Conservation (phyloP, 2,329 filamentous ascomycete genomes). For the Colletotrichum incanum region DNA sequence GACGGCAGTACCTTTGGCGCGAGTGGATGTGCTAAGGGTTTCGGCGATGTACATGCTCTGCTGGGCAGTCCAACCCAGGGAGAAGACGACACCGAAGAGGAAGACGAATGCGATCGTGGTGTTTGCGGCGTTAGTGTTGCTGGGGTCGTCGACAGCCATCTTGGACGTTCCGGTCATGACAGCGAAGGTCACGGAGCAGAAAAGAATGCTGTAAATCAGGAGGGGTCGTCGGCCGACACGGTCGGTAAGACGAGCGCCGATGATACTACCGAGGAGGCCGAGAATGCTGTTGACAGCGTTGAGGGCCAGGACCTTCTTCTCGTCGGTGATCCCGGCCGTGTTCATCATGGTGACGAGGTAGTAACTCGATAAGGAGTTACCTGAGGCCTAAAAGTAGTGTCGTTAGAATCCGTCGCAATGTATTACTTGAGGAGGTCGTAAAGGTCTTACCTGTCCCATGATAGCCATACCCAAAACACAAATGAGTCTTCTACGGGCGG, state of each 20-base stretch:
- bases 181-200: slow-evolving; percentile 63
- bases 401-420: no score
- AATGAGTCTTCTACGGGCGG: slow-evolving; percentile 65
- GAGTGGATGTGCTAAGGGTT: slow-evolving; percentile 60
- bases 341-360: slow-evolving; percentile 68
- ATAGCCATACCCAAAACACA: slow-evolving; percentile 67
- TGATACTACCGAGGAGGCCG: slow-evolving; percentile 65
- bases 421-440: background rate
- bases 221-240: slow-evolving; percentile 70
- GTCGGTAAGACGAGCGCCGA: slow-evolving; percentile 71
- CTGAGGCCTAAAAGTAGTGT: slow-evolving; percentile 45
- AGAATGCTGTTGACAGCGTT: slow-evolving; percentile 70
- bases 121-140: slow-evolving; percentile 57
- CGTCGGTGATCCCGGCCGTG: slow-evolving; percentile 66
- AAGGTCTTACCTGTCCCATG: slow-evolving; percentile 65
- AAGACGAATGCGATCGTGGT: slow-evolving; percentile 67
- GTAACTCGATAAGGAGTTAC: slow-evolving; percentile 65
- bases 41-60: slow-evolving; percentile 67
- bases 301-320: slow-evolving; percentile 65
- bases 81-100: slow-evolving; percentile 67
- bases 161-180: slow-evolving; percentile 66
- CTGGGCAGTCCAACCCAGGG: slow-evolving; percentile 67
- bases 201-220: slow-evolving; percentile 63
- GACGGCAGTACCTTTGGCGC: slow-evolving; percentile 62
- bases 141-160: slow-evolving; percentile 56